These are phyloP conservation scores for Colletotrichum nymphaeae DNA, from an alignment of 2,329 filamentous ascomycete genomes.

Conservation along the genomic window DNA sequence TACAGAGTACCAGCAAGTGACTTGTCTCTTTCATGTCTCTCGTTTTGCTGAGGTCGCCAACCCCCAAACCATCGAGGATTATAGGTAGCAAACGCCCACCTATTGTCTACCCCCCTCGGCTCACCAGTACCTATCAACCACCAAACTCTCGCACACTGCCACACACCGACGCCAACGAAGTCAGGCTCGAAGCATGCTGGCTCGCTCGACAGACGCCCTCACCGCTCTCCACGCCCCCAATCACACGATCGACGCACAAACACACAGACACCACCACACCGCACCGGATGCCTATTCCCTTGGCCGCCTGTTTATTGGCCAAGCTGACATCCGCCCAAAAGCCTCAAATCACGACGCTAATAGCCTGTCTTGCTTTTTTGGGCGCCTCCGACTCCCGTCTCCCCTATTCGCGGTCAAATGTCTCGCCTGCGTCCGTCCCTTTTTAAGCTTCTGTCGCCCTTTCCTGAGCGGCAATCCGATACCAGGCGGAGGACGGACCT, in stretches of 20 bases:
- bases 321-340: conserved; percentile 26
- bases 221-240: conserved; percentile 26
- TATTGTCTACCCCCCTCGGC: not conserved
- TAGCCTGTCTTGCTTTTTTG: conserved; percentile 29
- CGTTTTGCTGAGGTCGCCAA: not conserved
- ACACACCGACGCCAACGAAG: not conserved
- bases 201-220: conserved; percentile 9
- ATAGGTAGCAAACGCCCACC: not conserved
- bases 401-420: conserved; percentile 32
- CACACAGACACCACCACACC: conserved; percentile 32
- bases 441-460: conserved; percentile 36
- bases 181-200: conserved; percentile 2
- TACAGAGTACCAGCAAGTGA: not conserved
- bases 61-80: not conserved
- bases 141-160: not conserved
- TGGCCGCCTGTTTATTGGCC: conserved; percentile 18
- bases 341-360: conserved; percentile 33
- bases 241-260: conserved; percentile 34
- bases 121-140: not conserved
- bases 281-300: conserved; percentile 24
- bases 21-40: conserved; percentile 9
- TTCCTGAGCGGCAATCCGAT: conserved; percentile 30
- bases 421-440: conserved; percentile 34
- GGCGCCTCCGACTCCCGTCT: conserved; percentile 22
- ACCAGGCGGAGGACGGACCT: conserved; percentile 22